Evolutionary conservation across 2,329 filamentous ascomycete genomes (phyloP).

Genomic region (Penicillium sclerotiorum): DNA sequence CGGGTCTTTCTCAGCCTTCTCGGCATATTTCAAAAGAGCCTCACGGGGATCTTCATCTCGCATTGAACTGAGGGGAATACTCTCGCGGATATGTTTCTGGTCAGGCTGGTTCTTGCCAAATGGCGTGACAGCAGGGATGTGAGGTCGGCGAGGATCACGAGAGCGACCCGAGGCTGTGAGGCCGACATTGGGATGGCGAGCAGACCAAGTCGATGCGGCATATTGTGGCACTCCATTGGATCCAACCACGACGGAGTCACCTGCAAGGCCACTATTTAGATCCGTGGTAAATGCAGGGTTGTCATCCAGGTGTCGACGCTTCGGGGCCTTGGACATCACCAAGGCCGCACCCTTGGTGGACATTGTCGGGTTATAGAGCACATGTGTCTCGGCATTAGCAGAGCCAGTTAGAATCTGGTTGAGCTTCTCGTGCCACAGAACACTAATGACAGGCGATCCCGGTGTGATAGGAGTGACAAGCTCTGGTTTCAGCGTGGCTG

Average conservation of each 20-base stretch:
- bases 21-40: conserved; percentile 91
- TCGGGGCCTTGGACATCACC: conserved; percentile 90
- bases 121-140: conserved; percentile 80
- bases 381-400: conserved; percentile 83
- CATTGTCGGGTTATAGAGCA: conserved; percentile 85
- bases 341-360: conserved; percentile 81
- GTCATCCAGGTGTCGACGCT: conserved; percentile 94
- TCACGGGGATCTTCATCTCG: conserved; percentile 94
- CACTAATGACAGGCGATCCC: conserved; percentile 76
- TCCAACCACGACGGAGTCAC: conserved; percentile 76
- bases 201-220: conserved; percentile 63
- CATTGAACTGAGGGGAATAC: conserved; percentile 89
- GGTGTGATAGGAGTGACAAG: conserved; percentile 87
- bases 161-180: conserved; percentile 77
- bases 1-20: conserved; percentile 88
- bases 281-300: conserved; percentile 86
- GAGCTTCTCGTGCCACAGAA: conserved; percentile 89
- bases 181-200: conserved; percentile 69
- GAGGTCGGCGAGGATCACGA: conserved; percentile 79
- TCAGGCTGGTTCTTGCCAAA: conserved; percentile 91
- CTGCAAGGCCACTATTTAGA: conserved; percentile 76
- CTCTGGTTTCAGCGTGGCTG: conserved; percentile 83
- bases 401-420: conserved; percentile 97
- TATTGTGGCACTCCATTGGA: conserved; percentile 73
- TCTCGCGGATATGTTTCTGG: conserved; percentile 82